Percentiles rank a stretch among this genome's conserved stretches.
phyloP scores from a whole-genome alignment of 176 grass and related monocot species.

The Triticum monococcum region DNA sequence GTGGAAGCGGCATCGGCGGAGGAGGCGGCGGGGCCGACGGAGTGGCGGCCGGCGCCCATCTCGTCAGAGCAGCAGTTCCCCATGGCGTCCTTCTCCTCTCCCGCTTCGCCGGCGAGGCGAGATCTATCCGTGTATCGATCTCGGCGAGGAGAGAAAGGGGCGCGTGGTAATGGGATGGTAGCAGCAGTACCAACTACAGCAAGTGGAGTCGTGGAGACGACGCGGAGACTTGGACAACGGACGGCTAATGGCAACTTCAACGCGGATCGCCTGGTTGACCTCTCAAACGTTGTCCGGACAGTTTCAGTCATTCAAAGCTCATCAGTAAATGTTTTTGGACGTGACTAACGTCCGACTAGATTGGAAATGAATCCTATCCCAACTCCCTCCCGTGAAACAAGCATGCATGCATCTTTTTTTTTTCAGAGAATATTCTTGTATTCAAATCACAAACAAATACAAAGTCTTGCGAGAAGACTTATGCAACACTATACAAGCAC shows the following conservation, averaged over 20 bases:
- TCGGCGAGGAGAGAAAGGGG: not conserved
- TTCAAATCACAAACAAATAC: too few relatives aligned
- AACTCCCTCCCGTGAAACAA: too few relatives aligned
- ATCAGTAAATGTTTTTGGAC: too few relatives aligned
- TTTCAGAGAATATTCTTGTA: too few relatives aligned
- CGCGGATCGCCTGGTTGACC: not conserved
- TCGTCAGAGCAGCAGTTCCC: conserved; percentile 98
- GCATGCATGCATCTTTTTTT: too few relatives aligned
- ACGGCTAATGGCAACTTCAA: not conserved
- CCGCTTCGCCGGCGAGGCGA: conserved; percentile 31
- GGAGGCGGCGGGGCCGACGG: conserved; percentile 40
- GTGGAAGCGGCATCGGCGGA: conserved; percentile 34
- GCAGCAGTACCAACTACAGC: not conserved
- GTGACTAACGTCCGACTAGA: too few relatives aligned
- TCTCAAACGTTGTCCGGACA: too few relatives aligned
- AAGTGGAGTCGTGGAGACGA: conserved; percentile 33
- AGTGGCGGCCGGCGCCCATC: conserved; percentile 39
- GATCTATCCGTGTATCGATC: conserved; percentile 32
- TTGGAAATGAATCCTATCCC: too few relatives aligned
- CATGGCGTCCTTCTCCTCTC: conserved; percentile 32
- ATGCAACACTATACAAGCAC: too few relatives aligned
- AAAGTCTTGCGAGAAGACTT: too few relatives aligned
- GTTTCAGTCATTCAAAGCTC: too few relatives aligned
- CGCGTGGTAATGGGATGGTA: not conserved
- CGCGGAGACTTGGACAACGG: conserved; percentile 26